Base-by-base conservation (phyloP, 2,329 filamentous ascomycete genomes). In the Fusarium albosuccineum region DNA sequence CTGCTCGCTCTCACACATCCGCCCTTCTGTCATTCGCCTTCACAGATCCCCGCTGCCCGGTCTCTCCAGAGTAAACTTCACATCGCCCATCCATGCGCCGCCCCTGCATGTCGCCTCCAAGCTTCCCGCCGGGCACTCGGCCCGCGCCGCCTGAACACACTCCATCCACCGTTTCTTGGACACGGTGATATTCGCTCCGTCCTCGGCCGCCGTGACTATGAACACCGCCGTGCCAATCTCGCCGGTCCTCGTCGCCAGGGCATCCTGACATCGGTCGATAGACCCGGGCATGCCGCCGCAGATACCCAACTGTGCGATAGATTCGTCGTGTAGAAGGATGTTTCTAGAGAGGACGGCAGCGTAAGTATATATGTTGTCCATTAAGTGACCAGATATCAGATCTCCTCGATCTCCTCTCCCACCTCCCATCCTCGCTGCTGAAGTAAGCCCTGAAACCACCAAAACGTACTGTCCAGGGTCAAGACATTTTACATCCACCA, bases 141-240 rank as follows among this genome's bases (percentile, higher is more conserved):
- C 81, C 57, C 82, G 74, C 49, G 85, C 86, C 14, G 86, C 85
- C 40, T 83, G 80, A 52, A 87, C 80, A 71, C 86, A 87, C 51
- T 80, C 78, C 74, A 87, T 82, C 85, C 85, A 86, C 26, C 81
- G 76, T 17, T 79, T 80, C 76, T 86, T 87, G 46, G 79, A 80
- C 62, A 87, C 80, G 75, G 82, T 83, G 74, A 88, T 86, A 14
- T 80, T 83, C 22, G 81, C 79, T 9, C 82, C 84, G 1, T 70
- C 57, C 2, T 75, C 75, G 14, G 78, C 76, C 2, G 82, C 78
- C 27, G 75, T 79, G 14, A 87, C 78, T 4, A 73, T 77, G 74
- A 88, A 87, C 60, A 79, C 73, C 8, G 83, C 84, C 9, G 80
- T 84, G 9, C 84, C 83, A 7, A 79, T 81, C 46, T 77, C 70